Base-by-base conservation (phyloP, 768 basidiomycete species). In the Daedalea quercina region DNA sequence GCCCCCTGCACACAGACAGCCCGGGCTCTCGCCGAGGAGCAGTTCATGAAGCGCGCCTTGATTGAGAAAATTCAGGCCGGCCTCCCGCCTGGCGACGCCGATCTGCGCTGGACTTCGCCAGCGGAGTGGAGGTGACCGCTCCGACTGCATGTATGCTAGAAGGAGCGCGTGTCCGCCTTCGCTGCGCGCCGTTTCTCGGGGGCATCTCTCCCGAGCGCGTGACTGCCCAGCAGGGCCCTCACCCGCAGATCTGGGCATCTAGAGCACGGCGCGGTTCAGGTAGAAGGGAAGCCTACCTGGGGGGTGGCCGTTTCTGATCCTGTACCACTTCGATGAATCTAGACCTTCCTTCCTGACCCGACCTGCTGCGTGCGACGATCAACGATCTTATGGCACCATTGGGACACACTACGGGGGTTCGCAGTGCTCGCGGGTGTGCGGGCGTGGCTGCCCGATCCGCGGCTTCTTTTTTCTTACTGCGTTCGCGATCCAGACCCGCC, bases 21-120 rank as follows among this genome's bases (percentile, higher is more conserved):
- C 15, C 85, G 95, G 54, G 78, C 86, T 48, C 77, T 97, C 49
- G 93, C 93, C 25, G 85, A 94, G 70, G 94, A 97, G 67, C 95
- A 97, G 68, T 98, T 96, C 67, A 89, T 91, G 85, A 94, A 95
- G 73, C 83, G 94, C 57, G 94, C 93, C 42, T 76, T 96, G 59
- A 85, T 93, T 44, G 91, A 96, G 69, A 93, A 93, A 77, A 96
- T 98, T 62, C 78, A 80, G 60, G 64, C 66, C 47, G 79, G 79
- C 24, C 67, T 87, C 28, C 76, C 83, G 44, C 73, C 78, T 70
- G 75, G 76, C 44, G 60, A 54, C 44, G 49, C 57, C 24, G 53
- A 47, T 4, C 17, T 55, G 19, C 50, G 45, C 26, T 59, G 60
- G 60, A 37, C 56, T 42, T 17, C 22, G 31, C 42, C 44, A 33